These are phyloP conservation scores for Penicillium decumbens DNA, from an alignment of 2,329 filamentous ascomycete genomes.

Conservation along the genomic window DNA sequence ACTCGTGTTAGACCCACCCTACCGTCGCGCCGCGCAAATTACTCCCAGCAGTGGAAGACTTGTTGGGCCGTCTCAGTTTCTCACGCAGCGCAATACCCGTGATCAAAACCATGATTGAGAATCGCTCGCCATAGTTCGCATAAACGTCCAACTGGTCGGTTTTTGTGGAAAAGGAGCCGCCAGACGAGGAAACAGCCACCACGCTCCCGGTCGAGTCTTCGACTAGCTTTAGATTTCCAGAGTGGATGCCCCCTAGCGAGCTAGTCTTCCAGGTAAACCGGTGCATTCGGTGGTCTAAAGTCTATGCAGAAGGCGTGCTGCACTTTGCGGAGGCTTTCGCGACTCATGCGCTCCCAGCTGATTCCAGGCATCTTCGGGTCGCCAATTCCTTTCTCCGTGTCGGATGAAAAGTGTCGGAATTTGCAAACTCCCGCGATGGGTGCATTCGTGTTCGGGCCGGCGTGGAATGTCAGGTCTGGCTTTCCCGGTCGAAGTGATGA, in stretches of 20 bases:
- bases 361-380: constrained; percentile 24
- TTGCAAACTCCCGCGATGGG: constrained; percentile 31
- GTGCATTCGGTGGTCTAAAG: constrained; percentile 9
- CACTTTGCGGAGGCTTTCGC: constrained; percentile 21
- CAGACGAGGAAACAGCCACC: constrained; percentile 30
- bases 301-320: constrained; percentile 30
- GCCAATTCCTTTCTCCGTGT: constrained; percentile 32
- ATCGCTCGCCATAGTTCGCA: constrained; percentile 24
- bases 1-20: not conserved
- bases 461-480: constrained; percentile 34
- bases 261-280: constrained; percentile 35
- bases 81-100: constrained; percentile 26
- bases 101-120: constrained; percentile 30
- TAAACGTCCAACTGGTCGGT: constrained; percentile 32
- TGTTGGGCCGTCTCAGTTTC: constrained; percentile 18
- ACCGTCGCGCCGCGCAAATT: constrained; percentile 1
- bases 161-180: constrained; percentile 25
- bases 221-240: constrained; percentile 33
- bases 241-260: constrained; percentile 24
- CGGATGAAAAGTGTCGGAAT: constrained; percentile 32
- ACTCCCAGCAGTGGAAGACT: constrained; percentile 10
- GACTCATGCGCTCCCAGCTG: constrained; percentile 30
- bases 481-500: constrained; percentile 29
- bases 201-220: constrained; percentile 28
- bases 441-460: constrained; percentile 22